Evolutionary conservation across 129 eudicot species (phyloP).

Genomic region (Escallonia herrerae): DNA sequence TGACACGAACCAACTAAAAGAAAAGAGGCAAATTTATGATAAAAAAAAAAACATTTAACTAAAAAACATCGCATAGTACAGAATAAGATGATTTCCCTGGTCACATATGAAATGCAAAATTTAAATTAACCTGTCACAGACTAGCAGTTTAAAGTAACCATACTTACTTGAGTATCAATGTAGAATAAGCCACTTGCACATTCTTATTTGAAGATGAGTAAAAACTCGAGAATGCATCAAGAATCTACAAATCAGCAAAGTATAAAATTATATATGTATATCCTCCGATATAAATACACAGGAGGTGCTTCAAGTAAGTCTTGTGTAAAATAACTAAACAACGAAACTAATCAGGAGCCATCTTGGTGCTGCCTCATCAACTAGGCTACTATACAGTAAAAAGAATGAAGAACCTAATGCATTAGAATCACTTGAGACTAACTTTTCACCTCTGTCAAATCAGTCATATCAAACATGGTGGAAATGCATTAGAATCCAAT

Average conservation of each 20-base stretch:
- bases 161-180: constrained; percentile 89
- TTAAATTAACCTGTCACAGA: background rate
- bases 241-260: constrained; percentile 54
- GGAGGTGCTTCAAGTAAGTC: too few relatives aligned
- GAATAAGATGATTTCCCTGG: background rate
- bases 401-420: too few relatives aligned
- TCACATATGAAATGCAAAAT: background rate
- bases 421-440: too few relatives aligned
- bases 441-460: too few relatives aligned
- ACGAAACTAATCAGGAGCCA: background rate
- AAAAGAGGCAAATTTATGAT: background rate
- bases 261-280: constrained; percentile 2
- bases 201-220: constrained; percentile 75
- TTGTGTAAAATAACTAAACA: background rate
- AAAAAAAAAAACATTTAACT: background rate
- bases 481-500: too few relatives aligned
- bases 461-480: too few relatives aligned
- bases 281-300: too few relatives aligned
- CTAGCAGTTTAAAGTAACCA: too few relatives aligned
- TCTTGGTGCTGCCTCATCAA: background rate
- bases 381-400: background rate
- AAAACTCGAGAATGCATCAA: constrained; percentile 80
- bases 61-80: background rate
- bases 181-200: constrained; percentile 82
- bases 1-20: background rate